Evolutionary conservation across 805 yeast species (phyloP), one percentile per base, ranked within the genome.

Genomic region (Deakozyma indianensis): DNA sequence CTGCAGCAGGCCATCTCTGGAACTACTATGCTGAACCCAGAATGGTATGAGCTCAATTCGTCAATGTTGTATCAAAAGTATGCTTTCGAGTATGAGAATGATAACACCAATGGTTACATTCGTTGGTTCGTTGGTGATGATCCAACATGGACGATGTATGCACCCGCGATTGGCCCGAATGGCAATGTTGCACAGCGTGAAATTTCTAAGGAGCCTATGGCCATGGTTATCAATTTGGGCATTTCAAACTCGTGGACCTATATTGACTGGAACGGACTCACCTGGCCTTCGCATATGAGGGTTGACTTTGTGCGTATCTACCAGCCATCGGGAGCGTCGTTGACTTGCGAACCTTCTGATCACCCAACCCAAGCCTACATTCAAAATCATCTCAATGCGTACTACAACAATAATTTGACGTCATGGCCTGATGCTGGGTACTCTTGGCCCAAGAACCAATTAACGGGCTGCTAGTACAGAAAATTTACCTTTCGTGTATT

Each of bases 1-100:
- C 77, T 71, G 64, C 97, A 90, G 66, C 90, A 90, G 65, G 96
- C 96, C 43, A 72, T 90, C 18, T 85, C 96, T 3, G 94, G 80
- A 0, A 75, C 77, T 4, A 74, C 96, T 0, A 80, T 84, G 1
- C 68, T 90, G 53, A 88, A 87, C 62, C 69, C 76, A 2, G 67
- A 77, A 0, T 90, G 97, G 96, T 88, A 83, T 62, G 80, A 85
- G 57, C 61, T 57, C 48, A 85, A 85, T 42, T 46, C 44, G 18
- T 46, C 57, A 51, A 3, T 64, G 62, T 4, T 70, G 64, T 90
- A 64, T 69, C 97, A 90, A 62, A 72, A 68, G 41, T 86, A 74
- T 56, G 92, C 83, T 0, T 75, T 73, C 50, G 96, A 90, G 65
- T 86, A 80, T 58, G 59, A 78, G 54, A 80, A 83, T 58, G 92